These are phyloP conservation scores for Amylostereum areolatum DNA, from an alignment of 1,284 basidiomycete genomes.

Conservation along the genomic window DNA sequence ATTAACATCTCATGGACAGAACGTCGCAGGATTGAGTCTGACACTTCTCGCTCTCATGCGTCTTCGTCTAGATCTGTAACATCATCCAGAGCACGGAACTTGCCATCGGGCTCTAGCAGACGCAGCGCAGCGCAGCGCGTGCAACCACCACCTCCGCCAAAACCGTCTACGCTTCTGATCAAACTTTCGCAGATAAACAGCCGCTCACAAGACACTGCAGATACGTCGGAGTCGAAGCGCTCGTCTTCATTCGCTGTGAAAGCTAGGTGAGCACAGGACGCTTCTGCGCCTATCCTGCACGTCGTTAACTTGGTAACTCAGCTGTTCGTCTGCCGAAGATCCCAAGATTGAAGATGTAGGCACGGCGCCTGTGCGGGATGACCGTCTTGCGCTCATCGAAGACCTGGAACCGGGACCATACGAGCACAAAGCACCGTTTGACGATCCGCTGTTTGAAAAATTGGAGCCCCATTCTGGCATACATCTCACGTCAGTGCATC, in stretches of 20 bases:
- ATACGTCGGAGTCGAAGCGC: background rate
- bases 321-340: background rate
- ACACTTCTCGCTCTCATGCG: too few species aligned
- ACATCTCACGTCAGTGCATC: constrained; percentile 65
- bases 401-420: constrained; percentile 71
- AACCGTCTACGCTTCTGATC: background rate
- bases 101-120: background rate
- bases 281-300: background rate
- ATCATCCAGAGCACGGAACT: background rate
- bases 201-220: background rate
- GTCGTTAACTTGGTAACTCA: background rate
- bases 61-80: background rate
- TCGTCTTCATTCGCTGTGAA: background rate
- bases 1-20: background rate
- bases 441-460: constrained; percentile 69
- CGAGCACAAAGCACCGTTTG: constrained; percentile 56
- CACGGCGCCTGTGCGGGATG: constrained; percentile 30
- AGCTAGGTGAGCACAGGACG: background rate
- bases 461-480: constrained; percentile 89
- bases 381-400: constrained; percentile 68
- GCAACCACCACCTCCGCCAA: background rate
- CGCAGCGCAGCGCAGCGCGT: background rate
- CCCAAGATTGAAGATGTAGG: background rate
- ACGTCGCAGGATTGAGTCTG: background rate
- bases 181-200: background rate